Percentiles rank a stretch among this genome's conserved stretches.
These are phyloP conservation scores for Galerina marginata DNA, from an alignment of 768 basidiomycete species.

Conservation along the genomic window DNA sequence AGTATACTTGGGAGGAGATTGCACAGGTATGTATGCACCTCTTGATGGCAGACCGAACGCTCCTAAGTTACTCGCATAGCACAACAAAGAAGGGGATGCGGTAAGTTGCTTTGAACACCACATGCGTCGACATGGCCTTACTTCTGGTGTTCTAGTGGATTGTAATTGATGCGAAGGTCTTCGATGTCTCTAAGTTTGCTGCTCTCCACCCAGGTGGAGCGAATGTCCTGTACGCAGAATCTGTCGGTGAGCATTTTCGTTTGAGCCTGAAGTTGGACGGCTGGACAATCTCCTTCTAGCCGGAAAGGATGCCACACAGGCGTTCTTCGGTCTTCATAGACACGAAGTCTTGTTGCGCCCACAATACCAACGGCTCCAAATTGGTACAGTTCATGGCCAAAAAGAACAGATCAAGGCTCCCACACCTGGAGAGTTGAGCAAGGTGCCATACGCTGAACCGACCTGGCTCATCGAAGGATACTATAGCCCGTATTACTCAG, in stretches of 20 bases:
- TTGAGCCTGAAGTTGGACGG: neutral
- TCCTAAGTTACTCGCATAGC: conserved; percentile 49
- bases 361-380: conserved; percentile 37
- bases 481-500: conserved; percentile 37
- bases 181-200: conserved; percentile 81
- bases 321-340: conserved; percentile 38
- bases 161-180: conserved; percentile 80
- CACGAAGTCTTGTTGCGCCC: conserved; percentile 37
- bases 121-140: neutral
- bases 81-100: conserved; percentile 85
- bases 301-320: conserved; percentile 60
- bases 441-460: conserved; percentile 39
- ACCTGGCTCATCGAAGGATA: conserved; percentile 40
- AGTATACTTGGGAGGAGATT: conserved; percentile 66
- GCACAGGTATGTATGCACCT: conserved; percentile 62
- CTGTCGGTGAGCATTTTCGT: conserved; percentile 57
- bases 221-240: conserved; percentile 69
- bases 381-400: conserved; percentile 35
- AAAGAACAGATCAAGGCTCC: conserved; percentile 33
- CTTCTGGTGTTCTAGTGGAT: conserved; percentile 64
- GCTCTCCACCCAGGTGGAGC: conserved; percentile 85
- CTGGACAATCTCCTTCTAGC: conserved; percentile 39
- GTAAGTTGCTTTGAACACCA: conserved; percentile 43
- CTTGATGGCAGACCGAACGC: neutral
- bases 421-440: conserved; percentile 34